Evolutionary conservation across 441 rosid genomes (phyloP), one percentile per base, ranked within the genome.

Genomic region (Manihot esculenta): DNA sequence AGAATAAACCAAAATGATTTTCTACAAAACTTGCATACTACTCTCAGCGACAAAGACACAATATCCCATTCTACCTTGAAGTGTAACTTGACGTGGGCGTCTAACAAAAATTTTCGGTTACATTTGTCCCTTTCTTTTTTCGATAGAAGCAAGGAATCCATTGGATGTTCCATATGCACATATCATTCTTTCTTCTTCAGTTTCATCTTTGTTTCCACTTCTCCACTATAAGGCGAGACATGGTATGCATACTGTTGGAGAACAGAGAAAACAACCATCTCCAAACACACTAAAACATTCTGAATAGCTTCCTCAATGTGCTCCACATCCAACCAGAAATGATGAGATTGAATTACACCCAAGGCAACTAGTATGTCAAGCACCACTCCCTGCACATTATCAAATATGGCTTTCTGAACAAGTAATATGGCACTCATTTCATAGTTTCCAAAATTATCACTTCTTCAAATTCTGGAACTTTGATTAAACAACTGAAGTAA

Each of bases 291-390:
- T 74, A 92, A 75, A 42, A 86, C 84, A 70, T 94, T 94, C 84
- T 90, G 99, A 66, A 84, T 74, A 55, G 99, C 99, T 75, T 90
- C 96, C 69, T 92, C 87, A 27, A 92, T 74, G 72, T 94, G 99
- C 77, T 92, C 97, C 62, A 87, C 97, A 63, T 90, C 94, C 79
- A 94, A 75, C 99, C 99, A 89, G 78, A 85, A 85, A 80, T 94
- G 97, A 77, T 86, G 86, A 17, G 99, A 84, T 69, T 75, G 72
- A 47, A 92, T 82, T 51, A 92, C 17, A 62, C 99, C 99, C 59
- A 80, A 14, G 0, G 84, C 82, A 33, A 78, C 97, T 24, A 94
- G 82, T 69, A 89, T 85, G 35, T 89, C 91, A 30, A 94, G 88
- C 55, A 82, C 84, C 64, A 92, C 73, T 33, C 93, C 98, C 98